Conservation (phyloP, 2,329 filamentous ascomycete species). For the Incumbomyces delicatus region DNA sequence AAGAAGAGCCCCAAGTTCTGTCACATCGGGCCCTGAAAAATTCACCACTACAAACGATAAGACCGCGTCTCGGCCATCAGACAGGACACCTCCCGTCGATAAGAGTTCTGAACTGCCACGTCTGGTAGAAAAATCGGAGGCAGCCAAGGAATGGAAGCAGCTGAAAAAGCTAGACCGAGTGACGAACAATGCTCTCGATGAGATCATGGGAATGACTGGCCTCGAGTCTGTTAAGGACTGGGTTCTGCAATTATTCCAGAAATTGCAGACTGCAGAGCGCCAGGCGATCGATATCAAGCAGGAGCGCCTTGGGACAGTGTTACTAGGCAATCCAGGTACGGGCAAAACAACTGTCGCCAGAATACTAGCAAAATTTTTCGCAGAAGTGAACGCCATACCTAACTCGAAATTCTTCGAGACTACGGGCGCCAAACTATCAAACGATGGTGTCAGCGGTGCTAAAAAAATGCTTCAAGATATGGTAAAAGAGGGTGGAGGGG, state of each 20-base stretch:
- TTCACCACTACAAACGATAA: neutral
- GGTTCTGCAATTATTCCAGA: slow-evolving; percentile 54
- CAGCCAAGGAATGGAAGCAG: slow-evolving; percentile 50
- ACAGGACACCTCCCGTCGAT: neutral
- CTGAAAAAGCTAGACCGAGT: slow-evolving; percentile 47
- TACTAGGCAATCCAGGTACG: slow-evolving; percentile 68
- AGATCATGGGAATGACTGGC: slow-evolving; percentile 61
- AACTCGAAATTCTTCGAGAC: slow-evolving; percentile 55
- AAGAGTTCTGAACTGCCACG: slow-evolving; percentile 6
- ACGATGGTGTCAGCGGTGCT: slow-evolving; percentile 49
- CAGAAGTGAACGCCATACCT: slow-evolving; percentile 51
- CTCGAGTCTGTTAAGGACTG: slow-evolving; percentile 58
- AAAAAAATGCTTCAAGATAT: slow-evolving; percentile 50
- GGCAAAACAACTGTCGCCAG: slow-evolving; percentile 72
- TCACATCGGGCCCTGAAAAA: neutral
- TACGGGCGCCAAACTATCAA: slow-evolving; percentile 57
- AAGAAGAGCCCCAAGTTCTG: neutral
- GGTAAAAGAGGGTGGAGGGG: slow-evolving; percentile 52
- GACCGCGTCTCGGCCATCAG: neutral
- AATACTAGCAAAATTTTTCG: slow-evolving; percentile 57
- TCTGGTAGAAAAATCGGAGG: slow-evolving; percentile 21
- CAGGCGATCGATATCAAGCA: slow-evolving; percentile 47
- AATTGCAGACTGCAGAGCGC: slow-evolving; percentile 49
- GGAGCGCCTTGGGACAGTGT: slow-evolving; percentile 52
- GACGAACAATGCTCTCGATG: slow-evolving; percentile 47